Evolutionary conservation across 2,329 filamentous ascomycete genomes (phyloP).

Genomic region (Fusarium redolens): DNA sequence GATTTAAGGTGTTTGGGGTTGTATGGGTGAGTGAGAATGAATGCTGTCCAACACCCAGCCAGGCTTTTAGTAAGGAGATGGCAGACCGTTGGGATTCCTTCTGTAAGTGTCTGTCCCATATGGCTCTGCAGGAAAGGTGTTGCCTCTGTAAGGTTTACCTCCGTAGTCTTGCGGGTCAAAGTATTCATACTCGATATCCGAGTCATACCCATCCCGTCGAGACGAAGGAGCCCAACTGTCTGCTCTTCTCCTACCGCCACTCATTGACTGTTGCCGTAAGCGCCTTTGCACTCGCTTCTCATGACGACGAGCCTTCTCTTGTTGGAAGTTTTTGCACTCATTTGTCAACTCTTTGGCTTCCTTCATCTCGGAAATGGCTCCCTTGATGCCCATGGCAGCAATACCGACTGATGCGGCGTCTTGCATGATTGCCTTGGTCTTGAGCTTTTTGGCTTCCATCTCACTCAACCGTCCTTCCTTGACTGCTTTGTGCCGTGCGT

Average conservation of each 20-base stretch:
- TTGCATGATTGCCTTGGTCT: conserved; percentile 66
- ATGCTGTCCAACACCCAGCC: not conserved
- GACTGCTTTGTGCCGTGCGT: conserved; percentile 64
- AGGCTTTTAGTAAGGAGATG: conserved; percentile 44
- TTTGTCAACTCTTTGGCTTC: conserved; percentile 63
- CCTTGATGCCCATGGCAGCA: conserved; percentile 68
- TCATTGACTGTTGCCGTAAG: conserved; percentile 35
- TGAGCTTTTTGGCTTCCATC: conserved; percentile 66
- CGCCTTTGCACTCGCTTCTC: conserved; percentile 58
- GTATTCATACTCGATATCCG: conserved; percentile 54
- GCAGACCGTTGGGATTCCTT: conserved; percentile 46
- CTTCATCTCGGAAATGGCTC: conserved; percentile 66
- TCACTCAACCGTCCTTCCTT: conserved; percentile 63
- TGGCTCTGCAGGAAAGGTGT: conserved; percentile 31
- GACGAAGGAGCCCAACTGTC: conserved; percentile 59
- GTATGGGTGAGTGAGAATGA: conserved; percentile 2
- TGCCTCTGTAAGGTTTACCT: conserved; percentile 44
- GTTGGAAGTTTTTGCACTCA: conserved; percentile 61
- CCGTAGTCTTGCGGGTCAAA: conserved; percentile 58
- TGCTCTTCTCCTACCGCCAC: conserved; percentile 54
- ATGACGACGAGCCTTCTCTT: conserved; percentile 62
- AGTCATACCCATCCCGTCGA: conserved; percentile 55
- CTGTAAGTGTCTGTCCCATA: conserved; percentile 31
- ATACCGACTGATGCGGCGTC: conserved; percentile 70
- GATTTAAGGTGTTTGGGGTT: conserved; percentile 14